Evolutionary conservation across 192 early-diverging fungal genomes (phyloP), one percentile per base, ranked within the genome.

Genomic region (Entrophospora sp.): DNA sequence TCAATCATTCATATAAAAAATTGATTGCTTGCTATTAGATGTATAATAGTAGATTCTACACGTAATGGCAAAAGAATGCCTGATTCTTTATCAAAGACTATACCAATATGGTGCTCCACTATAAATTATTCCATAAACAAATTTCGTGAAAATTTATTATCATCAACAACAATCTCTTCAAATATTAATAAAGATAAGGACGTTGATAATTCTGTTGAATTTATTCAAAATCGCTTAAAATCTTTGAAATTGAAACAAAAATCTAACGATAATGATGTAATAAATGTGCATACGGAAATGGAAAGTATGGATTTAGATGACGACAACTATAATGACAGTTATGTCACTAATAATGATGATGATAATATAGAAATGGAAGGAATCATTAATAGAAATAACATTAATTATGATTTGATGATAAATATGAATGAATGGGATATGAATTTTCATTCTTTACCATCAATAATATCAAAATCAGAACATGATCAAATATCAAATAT

Each of bases 21-120:
- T 12, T 20, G n/a, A 36, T 37, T 8, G 49, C 24, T 35, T 55
- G 7, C 5, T 63, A 28, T n/a, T 65, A 90, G 89, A 25, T 86
- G 85, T 68, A 80, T 96, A 0, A 84, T 96, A 22, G 91, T 96
- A 2, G 94, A 96, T 70, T 90, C 90, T 2, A 96, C 94, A 31
- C 76, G 92, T 8, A 73, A 80, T 30, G 94, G 94, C 3, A 96
- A 96, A 64, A 52, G 82, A 5, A 81, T 96, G 46, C 91, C 94
- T 0, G 94, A 96, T 71, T 79, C 86, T 7, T 69, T 94, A 22
- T 80, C 89, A 16, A 91, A 91, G 49, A 96, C 94, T 0, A 82
- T 96, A 4, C 92, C 92, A 2, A 90, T 96, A 3, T 96, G 94
- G 94, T 94, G 92, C 61, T 74, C 77, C 5, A 85, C 86, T 3